A percentile compares a stretch with the other conserved stretches of the same genome.
Conservation (phyloP, 2,329 filamentous ascomycete genomes). For the Aspergillus sp. region DNA sequence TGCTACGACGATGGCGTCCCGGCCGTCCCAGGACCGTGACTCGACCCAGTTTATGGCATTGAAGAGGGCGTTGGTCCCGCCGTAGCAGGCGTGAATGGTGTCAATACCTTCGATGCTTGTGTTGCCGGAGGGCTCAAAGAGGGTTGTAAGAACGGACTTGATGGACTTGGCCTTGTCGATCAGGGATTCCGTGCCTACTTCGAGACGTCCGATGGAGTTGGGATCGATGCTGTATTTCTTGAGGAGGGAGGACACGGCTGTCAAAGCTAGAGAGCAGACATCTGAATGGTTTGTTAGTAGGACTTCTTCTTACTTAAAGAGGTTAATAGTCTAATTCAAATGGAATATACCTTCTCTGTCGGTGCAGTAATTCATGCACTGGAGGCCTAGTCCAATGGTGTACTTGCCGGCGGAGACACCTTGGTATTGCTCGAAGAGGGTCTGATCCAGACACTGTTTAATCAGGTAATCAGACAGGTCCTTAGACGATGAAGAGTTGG, state of each 20-base stretch:
- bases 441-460: slow-evolving; percentile 75
- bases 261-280: slow-evolving; percentile 84
- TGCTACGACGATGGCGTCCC: slow-evolving; percentile 76
- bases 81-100: slow-evolving; percentile 83
- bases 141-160: slow-evolving; percentile 84
- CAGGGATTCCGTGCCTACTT: slow-evolving; percentile 83
- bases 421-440: slow-evolving; percentile 82
- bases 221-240: slow-evolving; percentile 81
- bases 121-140: slow-evolving; percentile 71
- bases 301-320: not conserved
- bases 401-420: slow-evolving; percentile 80
- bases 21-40: slow-evolving; percentile 82
- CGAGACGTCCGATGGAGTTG: slow-evolving; percentile 75
- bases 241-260: slow-evolving; percentile 73
- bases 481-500: slow-evolving; percentile 13
- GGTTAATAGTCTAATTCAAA: not conserved
- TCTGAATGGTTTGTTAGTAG: slow-evolving; percentile 57
- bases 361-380: slow-evolving; percentile 90
- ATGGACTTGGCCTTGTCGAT: slow-evolving; percentile 90
- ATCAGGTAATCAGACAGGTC: not conserved
- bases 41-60: slow-evolving; percentile 84
- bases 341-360: slow-evolving; percentile 73
- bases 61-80: slow-evolving; percentile 81
- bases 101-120: slow-evolving; percentile 82
- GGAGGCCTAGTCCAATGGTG: slow-evolving; percentile 87